Conservation (phyloP, 371 early-diverging fungal genomes). For the Mucor indicus region DNA sequence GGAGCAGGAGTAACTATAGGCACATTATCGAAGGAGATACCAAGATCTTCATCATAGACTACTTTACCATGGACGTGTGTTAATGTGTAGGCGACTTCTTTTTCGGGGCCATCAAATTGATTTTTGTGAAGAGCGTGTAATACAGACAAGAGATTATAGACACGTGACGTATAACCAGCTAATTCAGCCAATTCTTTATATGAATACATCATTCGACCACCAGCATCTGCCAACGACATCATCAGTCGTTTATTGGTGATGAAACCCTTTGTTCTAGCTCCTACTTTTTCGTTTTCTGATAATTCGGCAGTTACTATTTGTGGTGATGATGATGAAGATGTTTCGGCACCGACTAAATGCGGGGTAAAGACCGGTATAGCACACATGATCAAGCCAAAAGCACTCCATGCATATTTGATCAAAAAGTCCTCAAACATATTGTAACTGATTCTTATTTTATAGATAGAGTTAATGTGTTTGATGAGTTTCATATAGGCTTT, state of each 20-base stretch:
- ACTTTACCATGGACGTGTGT: conserved; percentile 52
- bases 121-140: conserved; percentile 57
- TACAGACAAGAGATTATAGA: conserved; percentile 71
- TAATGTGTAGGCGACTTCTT: conserved; percentile 32
- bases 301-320: conserved; percentile 10
- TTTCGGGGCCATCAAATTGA: conserved; percentile 21
- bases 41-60: conserved; percentile 30
- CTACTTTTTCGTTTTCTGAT: conserved; percentile 44
- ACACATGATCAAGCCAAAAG: conserved; percentile 69
- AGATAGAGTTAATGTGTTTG: conserved; percentile 79
- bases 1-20: conserved; percentile 70
- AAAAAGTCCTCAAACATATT: conserved; percentile 91
- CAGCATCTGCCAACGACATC: conserved; percentile 86
- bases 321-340: neutral
- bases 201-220: conserved; percentile 89
- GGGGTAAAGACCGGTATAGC: conserved; percentile 84
- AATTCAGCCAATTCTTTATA: conserved; percentile 85
- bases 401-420: conserved; percentile 79
- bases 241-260: conserved; percentile 87
- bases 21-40: conserved; percentile 60
- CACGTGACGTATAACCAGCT: conserved; percentile 84
- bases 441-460: conserved; percentile 77
- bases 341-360: conserved; percentile 37
- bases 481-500: conserved; percentile 65
- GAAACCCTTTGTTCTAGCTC: conserved; percentile 79